A percentile compares a stretch with the other conserved stretches of the same genome.
phyloP scores from a whole-genome alignment of 2,329 filamentous ascomycete genomes.

The Diaporthe aspalathi region DNA sequence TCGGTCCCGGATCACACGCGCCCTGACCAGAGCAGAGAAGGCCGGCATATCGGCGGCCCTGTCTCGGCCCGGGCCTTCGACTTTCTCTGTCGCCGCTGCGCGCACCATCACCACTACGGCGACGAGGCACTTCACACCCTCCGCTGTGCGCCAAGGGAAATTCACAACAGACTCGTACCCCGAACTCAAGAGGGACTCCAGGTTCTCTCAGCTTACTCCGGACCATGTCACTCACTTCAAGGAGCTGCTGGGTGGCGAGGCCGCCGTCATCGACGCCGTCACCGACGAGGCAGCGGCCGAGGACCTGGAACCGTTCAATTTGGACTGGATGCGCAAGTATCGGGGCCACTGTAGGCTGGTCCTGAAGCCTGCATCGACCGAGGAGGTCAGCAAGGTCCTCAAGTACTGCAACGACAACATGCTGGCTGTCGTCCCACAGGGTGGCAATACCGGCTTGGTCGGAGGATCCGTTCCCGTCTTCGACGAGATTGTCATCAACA shows the following conservation, averaged over 20 bases:
- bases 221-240: conserved; percentile 89
- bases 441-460: conserved; percentile 95
- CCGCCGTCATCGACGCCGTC: conserved; percentile 86
- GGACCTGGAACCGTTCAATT: conserved; percentile 92
- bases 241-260: conserved; percentile 79
- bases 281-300: conserved; percentile 75
- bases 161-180: conserved; percentile 91
- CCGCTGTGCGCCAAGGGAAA: conserved; percentile 55
- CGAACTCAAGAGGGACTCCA: conserved; percentile 80
- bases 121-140: conserved; percentile 44
- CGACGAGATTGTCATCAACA: conserved; percentile 96
- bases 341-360: conserved; percentile 89
- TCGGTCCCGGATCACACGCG: conserved; percentile 34
- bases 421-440: conserved; percentile 95
- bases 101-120: conserved; percentile 44
- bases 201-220: conserved; percentile 77
- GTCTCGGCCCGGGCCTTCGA: conserved; percentile 28
- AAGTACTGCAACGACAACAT: conserved; percentile 95
- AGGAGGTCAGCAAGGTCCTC: conserved; percentile 90
- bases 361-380: conserved; percentile 83
- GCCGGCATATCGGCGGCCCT: conserved; percentile 24
- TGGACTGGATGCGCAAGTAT: conserved; percentile 99
- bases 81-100: conserved; percentile 32
- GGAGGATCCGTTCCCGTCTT: conserved; percentile 97
- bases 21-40: conserved; percentile 35